Base-by-base conservation (phyloP, 306 rosid species). In the Dryas drummondii region DNA sequence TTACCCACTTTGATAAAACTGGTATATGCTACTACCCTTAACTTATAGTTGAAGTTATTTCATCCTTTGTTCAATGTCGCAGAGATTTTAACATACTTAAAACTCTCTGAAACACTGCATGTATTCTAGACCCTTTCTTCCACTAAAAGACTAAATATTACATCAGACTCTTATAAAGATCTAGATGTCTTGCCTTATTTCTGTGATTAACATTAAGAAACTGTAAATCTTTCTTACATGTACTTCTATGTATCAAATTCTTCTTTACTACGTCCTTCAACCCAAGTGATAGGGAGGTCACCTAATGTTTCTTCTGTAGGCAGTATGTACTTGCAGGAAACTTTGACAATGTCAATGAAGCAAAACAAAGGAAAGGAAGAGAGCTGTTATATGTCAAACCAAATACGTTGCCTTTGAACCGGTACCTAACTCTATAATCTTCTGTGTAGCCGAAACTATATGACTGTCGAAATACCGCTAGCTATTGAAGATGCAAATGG, bases 401-500 rank as follows among this genome's bases (percentile, higher is more conserved):
- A 67, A 77, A 77, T 40, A 66, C 26, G 41, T 78, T 14, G 73
- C 75, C 75, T 68, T 64, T 42, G 44, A 50, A 63, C 72, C 52
- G 32, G 37, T 68, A 70, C 60, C 74, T 79, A 72, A 55, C 82
- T 79, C 84, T 85, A 74, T 70, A 76, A 45, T 72, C 85, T 80
- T 76, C 79, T 54, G 42, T 50, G 53, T 71, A 45, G 63, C 75
- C 46, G 79, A 62, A 53, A 54, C 84, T 83, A 83, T 61, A 58
- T 79, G 76, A 73, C 79, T 27, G 80, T 61, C 5, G 73, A 80
- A 49, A 73, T 76, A 75, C 83, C 81, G 55, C 84, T 80, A 63
- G 65, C 82, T 73, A 75, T 68, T 4, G 81, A 71, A 64, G 86
- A 44, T 58, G 88, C 69, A 80, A 91, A 91, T 3, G 94, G 93